Base-by-base conservation (phyloP, 1,284 basidiomycete genomes). In the Neotropicomus parvogracilis region DNA sequence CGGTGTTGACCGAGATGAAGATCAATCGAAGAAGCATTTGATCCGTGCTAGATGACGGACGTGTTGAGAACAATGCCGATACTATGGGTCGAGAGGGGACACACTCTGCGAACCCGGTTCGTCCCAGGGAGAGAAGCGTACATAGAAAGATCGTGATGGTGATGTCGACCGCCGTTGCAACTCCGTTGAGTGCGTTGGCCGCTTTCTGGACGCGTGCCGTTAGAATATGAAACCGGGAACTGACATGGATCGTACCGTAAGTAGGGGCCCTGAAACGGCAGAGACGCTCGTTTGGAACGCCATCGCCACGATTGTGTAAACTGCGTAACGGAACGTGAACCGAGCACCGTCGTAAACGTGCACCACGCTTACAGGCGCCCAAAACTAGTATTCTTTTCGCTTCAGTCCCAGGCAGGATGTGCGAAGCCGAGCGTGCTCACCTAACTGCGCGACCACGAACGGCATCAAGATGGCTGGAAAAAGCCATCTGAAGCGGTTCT, bases 1-100 rank as follows among this genome's bases (percentile, higher is more conserved):
- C 59, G 8, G 58, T 55, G 37, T 64, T 58, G 35, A 64, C 48
- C 27, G 59, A 55, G 32, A 56, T 56, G 36, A 60, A 55, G 13
- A 59, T 62, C 50, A 64, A 4, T 13, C 61, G 54, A 24, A 43
- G 40, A 46, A 64, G 41, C 46, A 60, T 60, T 21, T 29, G 55
- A 40, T 60, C 60, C 21, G 55, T 59, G 35, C 58, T 51, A 12
- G 20, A 38, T 28, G 27, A 49, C 3, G 14, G 14, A 6, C 53
- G 33, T 24, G 45, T 40, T 44, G 35, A 42, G 35, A 46, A 29
- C 19, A 12, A 39, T 10, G 21, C 20, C 33, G 26, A 20, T 11
- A 24, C 8, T 21, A 11, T 12, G 27, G 21, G 13, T 2, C 21
- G 20, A 27, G 40, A 34, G 8, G 26, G 36, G 28, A 57, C 58